Evolutionary conservation across 306 rosid species (phyloP).

Genomic region (Vigna angularis): DNA sequence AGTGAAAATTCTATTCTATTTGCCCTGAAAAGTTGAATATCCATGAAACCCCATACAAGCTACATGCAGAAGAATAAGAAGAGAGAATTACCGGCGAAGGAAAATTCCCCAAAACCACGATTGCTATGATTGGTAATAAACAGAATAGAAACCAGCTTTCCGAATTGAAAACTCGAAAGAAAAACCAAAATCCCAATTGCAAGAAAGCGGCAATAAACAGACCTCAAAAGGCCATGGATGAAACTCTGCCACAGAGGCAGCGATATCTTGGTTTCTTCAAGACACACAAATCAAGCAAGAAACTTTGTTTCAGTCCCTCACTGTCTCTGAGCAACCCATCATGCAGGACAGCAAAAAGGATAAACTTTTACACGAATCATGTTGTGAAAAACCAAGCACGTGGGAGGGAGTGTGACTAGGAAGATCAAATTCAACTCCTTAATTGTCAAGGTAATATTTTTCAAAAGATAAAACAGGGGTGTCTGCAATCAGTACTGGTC

Average conservation of each 20-base stretch:
- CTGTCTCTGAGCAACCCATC: conserved; percentile 24
- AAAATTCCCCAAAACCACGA: conserved; percentile 30
- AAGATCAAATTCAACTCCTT: conserved; percentile 41
- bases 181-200: conserved; percentile 18
- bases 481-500: background rate
- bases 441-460: background rate
- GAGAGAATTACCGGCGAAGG: background rate
- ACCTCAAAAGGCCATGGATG: conserved; percentile 43
- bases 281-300: conserved; percentile 33
- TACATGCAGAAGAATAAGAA: background rate
- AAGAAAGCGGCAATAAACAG: conserved; percentile 12
- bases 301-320: conserved; percentile 29
- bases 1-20: conserved; percentile 19
- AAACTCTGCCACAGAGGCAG: conserved; percentile 2
- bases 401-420: conserved; percentile 10
- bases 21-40: conserved; percentile 16
- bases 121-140: background rate
- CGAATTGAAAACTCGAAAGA: background rate
- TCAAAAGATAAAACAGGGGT: background rate
- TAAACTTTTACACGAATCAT: conserved; percentile 26
- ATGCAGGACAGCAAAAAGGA: conserved; percentile 40
- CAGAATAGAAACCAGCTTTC: background rate
- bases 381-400: background rate
- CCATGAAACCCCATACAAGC: conserved; percentile 19
- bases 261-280: conserved; percentile 17